Percentiles rank a stretch among this genome's conserved stretches.
Conservation (phyloP, 305 asterid genomes). For the Solanum chacoense region DNA sequence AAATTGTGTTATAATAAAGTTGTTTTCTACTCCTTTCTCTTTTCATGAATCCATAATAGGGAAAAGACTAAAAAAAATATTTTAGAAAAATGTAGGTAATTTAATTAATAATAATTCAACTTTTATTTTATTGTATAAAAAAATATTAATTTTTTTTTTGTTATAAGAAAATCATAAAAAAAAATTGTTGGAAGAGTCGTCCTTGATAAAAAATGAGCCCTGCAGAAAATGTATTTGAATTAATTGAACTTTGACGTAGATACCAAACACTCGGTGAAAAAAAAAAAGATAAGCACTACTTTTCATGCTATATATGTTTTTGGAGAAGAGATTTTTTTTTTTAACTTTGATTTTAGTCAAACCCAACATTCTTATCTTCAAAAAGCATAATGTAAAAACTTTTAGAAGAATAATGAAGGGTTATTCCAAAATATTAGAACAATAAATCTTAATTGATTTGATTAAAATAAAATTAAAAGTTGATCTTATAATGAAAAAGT, state of each 20-base stretch:
- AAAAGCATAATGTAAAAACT: constrained; percentile 37
- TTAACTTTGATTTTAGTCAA: constrained; percentile 29
- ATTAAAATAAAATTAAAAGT: neutral
- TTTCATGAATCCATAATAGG: neutral
- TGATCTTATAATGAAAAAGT: neutral
- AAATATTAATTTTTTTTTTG: neutral
- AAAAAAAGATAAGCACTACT: constrained; percentile 31
- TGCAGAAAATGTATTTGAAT: accelerated
- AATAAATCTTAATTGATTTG: neutral
- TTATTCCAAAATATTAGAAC: neutral
- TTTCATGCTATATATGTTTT: constrained; percentile 50
- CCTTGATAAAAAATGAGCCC: neutral
- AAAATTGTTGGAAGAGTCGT: too few relatives aligned
- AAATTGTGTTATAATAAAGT: neutral
- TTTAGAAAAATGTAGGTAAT: neutral
- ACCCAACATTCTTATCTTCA: constrained; percentile 53
- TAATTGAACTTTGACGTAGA: accelerated
- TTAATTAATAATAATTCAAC: neutral
- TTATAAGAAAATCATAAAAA: neutral
- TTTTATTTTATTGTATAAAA: neutral
- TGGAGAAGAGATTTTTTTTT: constrained; percentile 30
- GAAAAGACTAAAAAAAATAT: neutral
- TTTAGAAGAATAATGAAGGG: constrained; percentile 11
- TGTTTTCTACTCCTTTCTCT: neutral
- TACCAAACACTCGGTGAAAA: neutral